Evolutionary conservation across 192 early-diverging fungal species (phyloP), one percentile per base, ranked within the genome.

Genomic region (Mortierella alpina): DNA sequence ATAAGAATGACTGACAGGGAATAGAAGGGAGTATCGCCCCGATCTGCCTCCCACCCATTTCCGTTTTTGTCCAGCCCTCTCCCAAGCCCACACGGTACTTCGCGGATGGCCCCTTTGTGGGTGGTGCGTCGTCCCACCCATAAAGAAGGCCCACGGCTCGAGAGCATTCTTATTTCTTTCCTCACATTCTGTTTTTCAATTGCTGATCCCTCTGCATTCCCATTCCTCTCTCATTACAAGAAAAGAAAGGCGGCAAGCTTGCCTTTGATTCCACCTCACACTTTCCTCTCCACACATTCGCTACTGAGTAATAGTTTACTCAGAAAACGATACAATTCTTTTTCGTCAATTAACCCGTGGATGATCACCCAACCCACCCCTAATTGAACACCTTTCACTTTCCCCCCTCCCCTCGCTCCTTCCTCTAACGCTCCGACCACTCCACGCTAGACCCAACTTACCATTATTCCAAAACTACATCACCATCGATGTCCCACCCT

Each of bases 401-500:
- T 2, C 42, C 42, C 59, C 52, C 61, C 15, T 6, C 52, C 44
- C 15, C 44, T 47, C 20, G 6, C 44, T 40, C 47, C 13, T 49
- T 47, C 3, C 11, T 63, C 11, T 2, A 12, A 47, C 20, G 20
- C 39, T 51, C 17, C 15, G 20, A 9, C 20, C 48, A 49, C n/a
- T 20, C 8, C 20, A 10, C 40, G 8, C 44, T 58, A 18, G 31
- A 7, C 44, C 17, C 18, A 1, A 14, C 5, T 42, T 7, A 52
- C 61, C 46, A 46, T 53, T 52, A 66, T 18, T 53, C 39, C 17
- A 53, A 53, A 53, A 17, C 2, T 8, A 56, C 54, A 54, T 58
- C 7, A 48, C 23, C 59, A 8, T 22, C 11, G 4, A 77, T 70
- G 75, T 40, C 75, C 18, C 56, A 46, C 18, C 63, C 63, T 17